Conservation (phyloP, 2,329 filamentous ascomycete species). For the Colletotrichum spinosum region DNA sequence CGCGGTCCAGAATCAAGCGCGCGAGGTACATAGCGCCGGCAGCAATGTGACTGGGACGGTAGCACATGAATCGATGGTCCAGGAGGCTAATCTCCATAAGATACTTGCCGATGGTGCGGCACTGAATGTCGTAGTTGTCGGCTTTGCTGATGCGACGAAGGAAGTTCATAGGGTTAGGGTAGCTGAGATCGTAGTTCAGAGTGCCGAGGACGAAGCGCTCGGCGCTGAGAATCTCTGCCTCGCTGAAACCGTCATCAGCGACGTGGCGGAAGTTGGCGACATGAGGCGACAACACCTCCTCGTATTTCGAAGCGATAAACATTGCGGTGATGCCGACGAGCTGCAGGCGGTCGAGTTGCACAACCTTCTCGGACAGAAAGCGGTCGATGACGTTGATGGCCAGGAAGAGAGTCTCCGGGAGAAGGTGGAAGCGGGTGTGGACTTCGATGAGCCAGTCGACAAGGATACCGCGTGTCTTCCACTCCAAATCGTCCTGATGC, state of each 20-base stretch:
- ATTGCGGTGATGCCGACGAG: conserved; percentile 98
- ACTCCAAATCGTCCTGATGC: conserved; percentile 93
- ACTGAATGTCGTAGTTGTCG: conserved; percentile 99
- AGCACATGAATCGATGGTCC: conserved; percentile 92
- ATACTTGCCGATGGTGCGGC: conserved; percentile 96
- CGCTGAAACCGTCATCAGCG: conserved; percentile 94
- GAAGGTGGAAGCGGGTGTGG: conserved; percentile 93
- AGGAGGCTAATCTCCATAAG: conserved; percentile 96
- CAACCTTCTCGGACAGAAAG: conserved; percentile 94
- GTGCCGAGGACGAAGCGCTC: conserved; percentile 93
- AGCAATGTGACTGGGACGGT: conserved; percentile 89
- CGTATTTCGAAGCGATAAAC: conserved; percentile 99
- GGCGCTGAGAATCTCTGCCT: conserved; percentile 95
- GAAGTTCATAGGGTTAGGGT: conserved; percentile 99
- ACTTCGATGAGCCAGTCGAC: conserved; percentile 99
- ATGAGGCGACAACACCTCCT: conserved; percentile 96
- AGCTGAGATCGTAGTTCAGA: conserved; percentile 96
- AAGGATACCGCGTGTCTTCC: conserved; percentile 98
- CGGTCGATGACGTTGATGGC: conserved; percentile 98
- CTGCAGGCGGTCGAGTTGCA: conserved; percentile 95
- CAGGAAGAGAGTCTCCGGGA: conserved; percentile 96
- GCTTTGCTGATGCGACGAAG: conserved; percentile 98
- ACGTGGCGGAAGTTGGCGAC: conserved; percentile 98
- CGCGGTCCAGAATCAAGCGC: conserved; percentile 88
- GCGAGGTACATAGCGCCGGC: conserved; percentile 96